These are phyloP conservation scores for Phyllosticta ampelicida DNA, from an alignment of 2,329 filamentous ascomycete species.

Conservation along the genomic window DNA sequence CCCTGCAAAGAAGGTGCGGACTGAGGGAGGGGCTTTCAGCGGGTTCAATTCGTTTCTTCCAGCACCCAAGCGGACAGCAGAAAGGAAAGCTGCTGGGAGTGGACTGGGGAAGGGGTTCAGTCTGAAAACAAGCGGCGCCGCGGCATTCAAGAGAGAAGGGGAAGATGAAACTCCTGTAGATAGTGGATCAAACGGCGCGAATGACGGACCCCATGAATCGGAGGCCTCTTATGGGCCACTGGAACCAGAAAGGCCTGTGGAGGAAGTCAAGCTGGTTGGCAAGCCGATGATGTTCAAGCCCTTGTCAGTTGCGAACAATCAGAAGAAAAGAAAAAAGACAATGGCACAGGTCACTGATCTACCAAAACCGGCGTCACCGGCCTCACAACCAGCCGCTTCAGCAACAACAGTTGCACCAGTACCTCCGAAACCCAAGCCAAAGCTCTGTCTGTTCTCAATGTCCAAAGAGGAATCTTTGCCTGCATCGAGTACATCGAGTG, in stretches of 20 bases:
- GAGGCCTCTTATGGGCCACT: conserved; percentile 34
- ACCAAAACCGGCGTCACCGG: background rate
- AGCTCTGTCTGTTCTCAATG: conserved; percentile 61
- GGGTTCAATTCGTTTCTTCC: conserved; percentile 83
- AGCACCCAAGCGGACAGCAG: conserved; percentile 55
- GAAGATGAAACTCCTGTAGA: conserved; percentile 27
- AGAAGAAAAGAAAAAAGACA: conserved; percentile 53
- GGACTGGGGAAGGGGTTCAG: conserved; percentile 49
- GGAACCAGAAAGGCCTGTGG: conserved; percentile 37
- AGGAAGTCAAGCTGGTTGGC: conserved; percentile 56
- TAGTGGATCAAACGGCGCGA: conserved; percentile 19
- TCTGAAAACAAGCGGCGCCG: conserved; percentile 72
- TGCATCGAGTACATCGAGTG: conserved; percentile 13
- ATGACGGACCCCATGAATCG: background rate
- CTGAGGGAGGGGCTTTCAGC: conserved; percentile 55
- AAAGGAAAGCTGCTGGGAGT: conserved; percentile 24
- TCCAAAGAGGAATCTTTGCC: conserved; percentile 30
- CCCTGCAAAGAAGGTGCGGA: conserved; percentile 60
- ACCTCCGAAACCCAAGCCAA: conserved; percentile 34
- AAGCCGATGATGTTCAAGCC: conserved; percentile 85
- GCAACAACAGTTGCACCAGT: background rate
- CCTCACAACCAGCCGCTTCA: background rate
- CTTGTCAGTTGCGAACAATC: conserved; percentile 68
- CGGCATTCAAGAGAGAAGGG: conserved; percentile 63
- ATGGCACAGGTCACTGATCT: background rate